phyloP scores from a whole-genome alignment of 352 stramenopile species.

The Phytophthora parvispora region DNA sequence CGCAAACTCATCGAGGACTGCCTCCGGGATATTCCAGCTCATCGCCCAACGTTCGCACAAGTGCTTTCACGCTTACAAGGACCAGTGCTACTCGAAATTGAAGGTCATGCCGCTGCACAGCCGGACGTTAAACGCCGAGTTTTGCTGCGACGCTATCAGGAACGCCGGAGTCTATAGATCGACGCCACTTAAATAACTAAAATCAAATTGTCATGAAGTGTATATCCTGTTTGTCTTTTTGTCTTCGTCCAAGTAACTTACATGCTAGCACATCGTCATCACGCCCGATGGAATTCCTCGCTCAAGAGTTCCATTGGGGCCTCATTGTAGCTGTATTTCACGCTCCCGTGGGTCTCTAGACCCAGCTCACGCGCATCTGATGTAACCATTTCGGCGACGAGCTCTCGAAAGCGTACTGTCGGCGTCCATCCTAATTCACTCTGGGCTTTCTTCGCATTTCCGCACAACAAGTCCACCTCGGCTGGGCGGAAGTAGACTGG shows the following conservation, averaged over 20 bases:
- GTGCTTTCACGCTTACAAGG: slow-evolving; percentile 82
- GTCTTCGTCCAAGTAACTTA: too few relatives aligned
- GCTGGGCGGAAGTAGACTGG: slow-evolving; percentile 98
- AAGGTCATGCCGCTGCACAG: slow-evolving; percentile 55
- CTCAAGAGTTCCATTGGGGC: slow-evolving; percentile 13
- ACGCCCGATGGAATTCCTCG: slow-evolving; percentile 20
- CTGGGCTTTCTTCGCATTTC: slow-evolving; percentile 96
- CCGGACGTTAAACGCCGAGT: slow-evolving; percentile 48
- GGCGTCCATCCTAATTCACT: slow-evolving; percentile 93
- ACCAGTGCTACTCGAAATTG: slow-evolving; percentile 81
- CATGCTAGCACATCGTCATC: not conserved
- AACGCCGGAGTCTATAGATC: slow-evolving; percentile 43
- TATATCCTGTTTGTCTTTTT: too few relatives aligned
- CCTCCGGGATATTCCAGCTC: slow-evolving; percentile 58
- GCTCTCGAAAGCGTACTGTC: slow-evolving; percentile 92
- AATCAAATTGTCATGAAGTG: slow-evolving; percentile 2
- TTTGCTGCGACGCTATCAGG: slow-evolving; percentile 43
- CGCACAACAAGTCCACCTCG: slow-evolving; percentile 98
- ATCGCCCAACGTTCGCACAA: slow-evolving; percentile 80
- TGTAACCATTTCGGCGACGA: slow-evolving; percentile 98
- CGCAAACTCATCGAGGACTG: slow-evolving; percentile 83
- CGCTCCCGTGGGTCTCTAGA: slow-evolving; percentile 13
- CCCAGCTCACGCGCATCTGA: slow-evolving; percentile 66
- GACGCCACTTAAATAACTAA: slow-evolving; percentile 10
- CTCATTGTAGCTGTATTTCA: slow-evolving; percentile 4